Evolutionary conservation across 2,329 filamentous ascomycete species (phyloP), one percentile per base, ranked within the genome.

Genomic region (Graphilbum ipis-grandicollis): DNA sequence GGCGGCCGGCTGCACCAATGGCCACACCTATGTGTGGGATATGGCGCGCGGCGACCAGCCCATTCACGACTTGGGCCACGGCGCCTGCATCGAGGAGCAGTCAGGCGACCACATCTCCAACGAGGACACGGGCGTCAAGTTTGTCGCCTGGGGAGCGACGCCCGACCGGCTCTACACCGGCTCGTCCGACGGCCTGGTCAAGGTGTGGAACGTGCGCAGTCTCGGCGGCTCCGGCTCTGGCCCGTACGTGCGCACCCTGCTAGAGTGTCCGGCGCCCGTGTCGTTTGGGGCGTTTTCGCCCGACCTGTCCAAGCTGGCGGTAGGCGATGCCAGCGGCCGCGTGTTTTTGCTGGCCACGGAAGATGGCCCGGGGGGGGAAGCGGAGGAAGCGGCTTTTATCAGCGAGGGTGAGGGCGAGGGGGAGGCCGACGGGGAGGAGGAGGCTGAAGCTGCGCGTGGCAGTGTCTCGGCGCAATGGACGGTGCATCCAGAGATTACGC

Each of bases 21-120:
- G 71, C 14, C 66, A 62, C 9, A 66, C 68, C 0, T 77, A 77
- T 41, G 60, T 78, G 2, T 78, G 71, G 70, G 73, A 77, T 41
- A 71, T 71, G 2, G 60, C 64, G 0, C 58, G 55, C 10, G 63
- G 60, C n/a, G 68, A 75, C 43, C 52, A 56, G 28, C 65, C 71
- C 0, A 63, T 73, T 18, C 71, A 75, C 45, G 51, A 65, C 2
- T 55, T 78, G 0, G 44, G 54, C 7, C 73, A 78, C 42, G 71
- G 66, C 9, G 51, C 48, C 3, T 48, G 55, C 12, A 48, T 57
- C 32, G 55, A 57, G 37, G 43, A 46, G 26, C 39, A 39, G 31
- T 26, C 41, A 6, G 45, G 43, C 15, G 40, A 47, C n/a, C 23
- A 21, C 3, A 40, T 39, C 29, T 46, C 43, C 39, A 53, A 56